Evolutionary conservation across 208 protist species (phyloP).

Genomic region (Wallacemonas rigidus): DNA sequence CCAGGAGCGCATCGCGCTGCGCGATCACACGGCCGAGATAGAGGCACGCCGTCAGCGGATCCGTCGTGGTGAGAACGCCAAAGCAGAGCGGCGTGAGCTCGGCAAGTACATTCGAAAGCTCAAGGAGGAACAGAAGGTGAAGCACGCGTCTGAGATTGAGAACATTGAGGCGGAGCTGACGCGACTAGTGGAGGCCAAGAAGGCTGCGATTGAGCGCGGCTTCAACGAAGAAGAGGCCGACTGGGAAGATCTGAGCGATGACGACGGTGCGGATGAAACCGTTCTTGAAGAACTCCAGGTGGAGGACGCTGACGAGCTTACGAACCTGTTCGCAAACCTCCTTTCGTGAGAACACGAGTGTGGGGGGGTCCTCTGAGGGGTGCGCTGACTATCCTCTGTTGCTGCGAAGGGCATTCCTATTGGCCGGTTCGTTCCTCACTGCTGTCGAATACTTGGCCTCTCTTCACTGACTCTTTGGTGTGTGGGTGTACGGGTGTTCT

Average conservation of each 20-base stretch:
- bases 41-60: constrained; percentile 63
- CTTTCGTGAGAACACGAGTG: constrained; percentile 40
- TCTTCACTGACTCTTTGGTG: too few relatives aligned
- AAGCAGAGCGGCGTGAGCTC: constrained; percentile 84
- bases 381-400: not conserved
- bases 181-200: constrained; percentile 32
- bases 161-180: constrained; percentile 69
- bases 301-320: constrained; percentile 60
- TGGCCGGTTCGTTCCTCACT: too few relatives aligned
- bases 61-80: constrained; percentile 70
- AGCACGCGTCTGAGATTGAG: constrained; percentile 70
- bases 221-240: constrained; percentile 51
- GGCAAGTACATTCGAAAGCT: constrained; percentile 89
- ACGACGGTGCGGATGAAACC: not conserved
- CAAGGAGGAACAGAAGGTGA: constrained; percentile 72
- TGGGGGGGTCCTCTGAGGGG: not conserved
- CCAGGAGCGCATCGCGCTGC: constrained; percentile 82
- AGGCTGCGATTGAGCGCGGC: constrained; percentile 20
- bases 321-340: constrained; percentile 86
- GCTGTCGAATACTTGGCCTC: too few relatives aligned
- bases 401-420: too few relatives aligned
- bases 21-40: constrained; percentile 78
- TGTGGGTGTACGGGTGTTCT: too few relatives aligned
- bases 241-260: constrained; percentile 15
- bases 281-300: constrained; percentile 16